Evolutionary conservation across 1,139 yeast genomes (phyloP).

Genomic region (Torulaspora pretoriensis): DNA sequence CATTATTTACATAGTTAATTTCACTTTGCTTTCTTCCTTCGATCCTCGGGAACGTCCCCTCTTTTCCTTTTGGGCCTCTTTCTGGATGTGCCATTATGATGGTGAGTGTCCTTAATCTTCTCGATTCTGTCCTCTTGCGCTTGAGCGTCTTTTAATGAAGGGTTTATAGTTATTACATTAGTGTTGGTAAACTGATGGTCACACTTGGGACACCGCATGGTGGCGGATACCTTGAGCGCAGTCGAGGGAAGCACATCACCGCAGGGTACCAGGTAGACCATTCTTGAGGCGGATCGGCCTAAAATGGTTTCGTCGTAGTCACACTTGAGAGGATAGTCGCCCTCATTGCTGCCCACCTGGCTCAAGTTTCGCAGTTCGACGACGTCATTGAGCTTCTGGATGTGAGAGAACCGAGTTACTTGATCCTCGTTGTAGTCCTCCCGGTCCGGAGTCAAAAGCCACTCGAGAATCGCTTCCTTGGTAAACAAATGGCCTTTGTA

Average conservation of each 20-base stretch:
- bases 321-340: conserved; percentile 34
- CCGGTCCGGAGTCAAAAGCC: conserved; percentile 41
- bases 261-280: conserved; percentile 49
- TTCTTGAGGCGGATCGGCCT: conserved; percentile 37
- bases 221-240: conserved; percentile 37
- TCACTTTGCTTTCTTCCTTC: conserved; percentile 1
- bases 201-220: conserved; percentile 43
- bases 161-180: conserved; percentile 41
- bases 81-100: conserved; percentile 48
- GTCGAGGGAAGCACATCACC: conserved; percentile 50
- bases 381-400: conserved; percentile 48
- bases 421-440: conserved; percentile 33
- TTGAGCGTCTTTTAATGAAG: conserved; percentile 33
- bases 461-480: conserved; percentile 62
- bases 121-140: conserved; percentile 39
- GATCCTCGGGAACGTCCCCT: neutral
- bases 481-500: conserved; percentile 64
- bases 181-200: conserved; percentile 30
- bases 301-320: conserved; percentile 46
- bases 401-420: conserved; percentile 40
- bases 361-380: conserved; percentile 41
- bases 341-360: conserved; percentile 26
- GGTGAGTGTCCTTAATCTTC: conserved; percentile 31
- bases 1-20: neutral
- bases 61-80: conserved; percentile 36